A percentile compares a stretch with the other conserved stretches of the same genome.
These are phyloP conservation scores for Cryphonectria naterciae DNA, from an alignment of 2,329 filamentous ascomycete species.

Conservation along the genomic window DNA sequence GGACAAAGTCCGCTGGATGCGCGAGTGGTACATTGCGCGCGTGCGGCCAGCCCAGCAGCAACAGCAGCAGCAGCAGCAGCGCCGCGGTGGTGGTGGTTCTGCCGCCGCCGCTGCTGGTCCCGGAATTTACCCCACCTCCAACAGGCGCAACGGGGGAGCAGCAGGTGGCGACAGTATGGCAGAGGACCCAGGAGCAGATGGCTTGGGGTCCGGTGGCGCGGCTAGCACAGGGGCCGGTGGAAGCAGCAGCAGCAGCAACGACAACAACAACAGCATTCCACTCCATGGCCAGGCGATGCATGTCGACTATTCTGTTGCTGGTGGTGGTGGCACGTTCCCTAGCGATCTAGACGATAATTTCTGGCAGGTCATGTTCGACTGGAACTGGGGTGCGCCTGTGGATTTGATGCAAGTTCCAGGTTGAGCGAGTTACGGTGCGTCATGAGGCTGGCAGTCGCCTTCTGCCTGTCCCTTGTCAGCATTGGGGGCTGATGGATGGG, in stretches of 20 bases:
- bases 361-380: conserved; percentile 28
- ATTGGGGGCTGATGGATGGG: neutral
- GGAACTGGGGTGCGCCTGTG: conserved; percentile 13
- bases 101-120: neutral
- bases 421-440: neutral
- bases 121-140: neutral
- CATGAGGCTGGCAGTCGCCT: neutral
- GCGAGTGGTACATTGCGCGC: conserved; percentile 42
- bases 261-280: neutral
- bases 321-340: conserved; percentile 11
- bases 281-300: conserved; percentile 24
- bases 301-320: conserved; percentile 17
- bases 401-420: conserved; percentile 21
- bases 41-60: conserved; percentile 3
- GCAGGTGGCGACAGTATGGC: neutral
- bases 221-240: conserved; percentile 4
- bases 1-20: conserved; percentile 45
- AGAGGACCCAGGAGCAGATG: conserved; percentile 2
- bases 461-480: neutral
- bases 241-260: neutral
- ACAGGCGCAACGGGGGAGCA: neutral
- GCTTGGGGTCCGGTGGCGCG: neutral
- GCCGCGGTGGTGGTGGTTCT: neutral
- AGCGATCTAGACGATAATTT: conserved; percentile 27
- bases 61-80: neutral